phyloP scores from a whole-genome alignment of 106 monocot genomes.

The Triglochin maritima region DNA sequence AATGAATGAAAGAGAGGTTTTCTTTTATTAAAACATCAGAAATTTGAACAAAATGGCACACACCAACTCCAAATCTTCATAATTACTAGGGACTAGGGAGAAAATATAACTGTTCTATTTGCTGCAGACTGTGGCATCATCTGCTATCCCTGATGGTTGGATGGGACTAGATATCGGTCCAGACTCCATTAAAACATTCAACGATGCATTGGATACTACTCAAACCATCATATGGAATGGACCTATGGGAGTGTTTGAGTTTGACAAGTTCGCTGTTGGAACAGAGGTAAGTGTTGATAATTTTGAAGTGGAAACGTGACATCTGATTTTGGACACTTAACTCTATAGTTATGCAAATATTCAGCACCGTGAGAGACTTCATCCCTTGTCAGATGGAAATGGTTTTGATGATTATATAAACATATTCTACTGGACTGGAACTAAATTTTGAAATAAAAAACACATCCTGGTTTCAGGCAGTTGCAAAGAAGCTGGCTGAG shows the following conservation, averaged over 20 bases:
- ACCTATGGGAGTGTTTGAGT: slow-evolving; percentile 31
- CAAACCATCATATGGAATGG: slow-evolving; percentile 29
- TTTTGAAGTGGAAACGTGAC: too few relatives aligned
- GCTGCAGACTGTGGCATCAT: slow-evolving; percentile 14
- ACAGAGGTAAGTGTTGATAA: slow-evolving; percentile 13
- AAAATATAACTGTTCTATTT: not conserved
- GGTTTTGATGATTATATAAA: too few relatives aligned
- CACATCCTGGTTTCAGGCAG: slow-evolving; percentile 3
- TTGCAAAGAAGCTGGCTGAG: slow-evolving; percentile 25
- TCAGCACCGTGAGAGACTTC: not conserved
- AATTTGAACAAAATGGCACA: too few relatives aligned
- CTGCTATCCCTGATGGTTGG: slow-evolving; percentile 28
- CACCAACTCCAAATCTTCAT: too few relatives aligned
- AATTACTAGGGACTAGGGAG: too few relatives aligned
- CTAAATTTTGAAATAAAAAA: too few relatives aligned
- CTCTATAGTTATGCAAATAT: not conserved
- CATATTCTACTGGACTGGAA: too few relatives aligned
- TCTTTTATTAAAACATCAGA: not conserved
- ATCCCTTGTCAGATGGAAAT: too few relatives aligned
- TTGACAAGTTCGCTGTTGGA: slow-evolving; percentile 24
- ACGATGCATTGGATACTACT: slow-evolving; percentile 18
- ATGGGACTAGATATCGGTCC: slow-evolving; percentile 30
- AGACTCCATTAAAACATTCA: slow-evolving; percentile 24
- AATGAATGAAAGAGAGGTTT: not conserved
- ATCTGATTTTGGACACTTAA: too few relatives aligned